Conservation (phyloP, 228 moss, liverwort and hornwort genomes). For the Sphagnum fallax region DNA sequence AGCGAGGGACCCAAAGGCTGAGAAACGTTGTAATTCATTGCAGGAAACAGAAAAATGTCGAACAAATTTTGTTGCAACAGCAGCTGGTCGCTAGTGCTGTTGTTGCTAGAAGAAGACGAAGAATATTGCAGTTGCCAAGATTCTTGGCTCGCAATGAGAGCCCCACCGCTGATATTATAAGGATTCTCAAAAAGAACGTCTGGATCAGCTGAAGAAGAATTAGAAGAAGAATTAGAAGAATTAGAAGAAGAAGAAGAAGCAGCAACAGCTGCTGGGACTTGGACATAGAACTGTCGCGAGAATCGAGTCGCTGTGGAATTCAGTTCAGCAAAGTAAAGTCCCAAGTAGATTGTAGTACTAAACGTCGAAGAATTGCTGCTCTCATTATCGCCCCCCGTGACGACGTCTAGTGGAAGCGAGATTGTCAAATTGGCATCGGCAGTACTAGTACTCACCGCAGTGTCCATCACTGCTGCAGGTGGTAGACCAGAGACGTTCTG, state of each 20-base stretch:
- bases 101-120: too few species aligned
- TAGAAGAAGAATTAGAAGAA: not conserved
- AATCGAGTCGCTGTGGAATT: not conserved
- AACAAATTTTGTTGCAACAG: too few species aligned
- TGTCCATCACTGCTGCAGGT: not conserved
- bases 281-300: not conserved
- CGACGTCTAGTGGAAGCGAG: not conserved
- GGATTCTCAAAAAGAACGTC: too few species aligned
- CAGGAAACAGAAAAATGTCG: too few species aligned
- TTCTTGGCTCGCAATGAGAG: too few species aligned
- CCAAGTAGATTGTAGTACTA: not conserved
- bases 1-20: not conserved
- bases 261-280: not conserved
- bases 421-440: not conserved
- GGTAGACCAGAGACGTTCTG: too few species aligned
- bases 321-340: not conserved
- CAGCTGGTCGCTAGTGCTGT: too few species aligned
- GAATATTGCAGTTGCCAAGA: too few species aligned
- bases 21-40: not conserved
- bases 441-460: not conserved
- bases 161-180: too few species aligned
- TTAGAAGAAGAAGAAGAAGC: not conserved
- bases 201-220: too few species aligned
- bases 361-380: too few species aligned
- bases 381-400: too few species aligned